Conservation (phyloP, 345 rosid species). For the Eucalyptus microcorys region DNA sequence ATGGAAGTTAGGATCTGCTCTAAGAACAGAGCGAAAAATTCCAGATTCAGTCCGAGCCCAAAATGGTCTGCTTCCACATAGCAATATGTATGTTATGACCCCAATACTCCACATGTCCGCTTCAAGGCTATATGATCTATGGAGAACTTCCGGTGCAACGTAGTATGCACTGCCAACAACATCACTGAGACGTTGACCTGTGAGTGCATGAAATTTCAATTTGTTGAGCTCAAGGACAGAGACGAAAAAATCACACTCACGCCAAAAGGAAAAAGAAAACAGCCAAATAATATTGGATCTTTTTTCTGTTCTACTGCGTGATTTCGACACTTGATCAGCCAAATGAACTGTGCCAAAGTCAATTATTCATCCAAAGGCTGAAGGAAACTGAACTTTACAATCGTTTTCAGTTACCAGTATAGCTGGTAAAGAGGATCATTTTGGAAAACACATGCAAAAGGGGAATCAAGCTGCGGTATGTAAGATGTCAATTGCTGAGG, state of each 20-base stretch:
- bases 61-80: slow-evolving; percentile 97
- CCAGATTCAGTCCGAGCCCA: slow-evolving; percentile 97
- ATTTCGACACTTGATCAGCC: neutral
- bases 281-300: neutral
- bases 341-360: neutral
- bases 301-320: neutral
- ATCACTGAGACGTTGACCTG: slow-evolving; percentile 94
- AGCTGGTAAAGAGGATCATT: neutral
- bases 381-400: neutral
- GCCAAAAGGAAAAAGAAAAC: neutral
- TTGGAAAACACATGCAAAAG: neutral
- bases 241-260: neutral
- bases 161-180: slow-evolving; percentile 99
- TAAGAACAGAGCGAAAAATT: slow-evolving; percentile 87
- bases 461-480: neutral
- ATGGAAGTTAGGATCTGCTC: slow-evolving; percentile 82
- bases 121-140: slow-evolving; percentile 86
- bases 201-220: neutral
- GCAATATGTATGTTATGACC: slow-evolving; percentile 78
- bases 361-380: neutral
- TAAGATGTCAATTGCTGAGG: neutral
- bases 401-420: neutral
- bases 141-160: slow-evolving; percentile 98
- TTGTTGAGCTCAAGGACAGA: neutral
- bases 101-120: slow-evolving; percentile 99